Base-by-base conservation (phyloP, 2,329 filamentous ascomycete genomes). In the Penicillium psychrosexuale region DNA sequence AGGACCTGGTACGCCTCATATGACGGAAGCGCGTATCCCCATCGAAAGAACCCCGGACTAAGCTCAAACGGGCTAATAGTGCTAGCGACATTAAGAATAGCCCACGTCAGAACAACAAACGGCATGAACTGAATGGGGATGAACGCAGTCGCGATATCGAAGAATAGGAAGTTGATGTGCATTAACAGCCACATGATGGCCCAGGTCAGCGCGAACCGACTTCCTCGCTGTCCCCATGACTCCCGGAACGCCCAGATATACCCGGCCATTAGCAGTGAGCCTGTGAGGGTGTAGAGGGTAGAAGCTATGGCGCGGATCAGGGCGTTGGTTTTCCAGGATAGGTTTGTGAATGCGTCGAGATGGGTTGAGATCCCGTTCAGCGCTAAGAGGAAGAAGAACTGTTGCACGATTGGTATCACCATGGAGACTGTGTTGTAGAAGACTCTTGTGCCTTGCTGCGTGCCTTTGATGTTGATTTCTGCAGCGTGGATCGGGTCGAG, bases 341-440 rank as follows among this genome's bases (percentile, higher is more conserved):
- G 17, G 30, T 37, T 43, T 2, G 31, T 31, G 22, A 53, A 53
- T 17, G 45, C 7, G 7, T 30, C 62, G 52, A 71, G 69, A n/a
- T 65, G 49, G 5, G 48, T 56, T 47, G 66, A 69, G 37, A 76
- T 66, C n/a, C 72, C 72, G 58, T 77, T 77, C 46, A 77, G 55
- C 15, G 70, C 72, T 54, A 75, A 66, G n/a, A 77, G 63, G 65
- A 75, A 77, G 68, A 77, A 77, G 64, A 77, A 78, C 55, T 77
- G 72, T 56, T 72, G 69, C 38, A 78, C 64, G 7, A 77, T 66
- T 5, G 74, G 68, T 53, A 77, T 70, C 24, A 73, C 70, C 57
- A 76, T 74, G 12, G 69, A 67, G 19, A 75, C 62, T 3, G 71
- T 75, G 61, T 76, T 77, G 60, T 76, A 72, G 19, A 76, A 64